Evolutionary conservation across 345 rosid genomes (phyloP).

Genomic region (Clarkia xantiana): DNA sequence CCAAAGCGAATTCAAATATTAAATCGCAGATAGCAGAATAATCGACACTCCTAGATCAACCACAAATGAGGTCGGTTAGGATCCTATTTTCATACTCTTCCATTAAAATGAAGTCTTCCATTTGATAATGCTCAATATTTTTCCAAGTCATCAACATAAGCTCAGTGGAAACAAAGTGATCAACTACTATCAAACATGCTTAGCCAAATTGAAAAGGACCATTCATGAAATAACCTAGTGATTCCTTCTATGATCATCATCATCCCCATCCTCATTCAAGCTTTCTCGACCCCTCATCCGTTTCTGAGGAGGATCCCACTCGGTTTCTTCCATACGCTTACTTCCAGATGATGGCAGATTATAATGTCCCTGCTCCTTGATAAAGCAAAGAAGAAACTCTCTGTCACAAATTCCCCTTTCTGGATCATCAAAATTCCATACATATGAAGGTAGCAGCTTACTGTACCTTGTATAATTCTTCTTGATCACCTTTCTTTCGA

Average conservation of each 20-base stretch:
- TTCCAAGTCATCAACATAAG: not conserved
- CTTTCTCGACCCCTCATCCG: constrained; percentile 17
- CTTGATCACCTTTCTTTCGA: no score
- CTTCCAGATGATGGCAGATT: constrained; percentile 28
- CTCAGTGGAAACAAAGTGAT: not conserved
- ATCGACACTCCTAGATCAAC: no score
- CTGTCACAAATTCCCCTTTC: not conserved
- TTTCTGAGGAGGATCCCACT: constrained; percentile 18
- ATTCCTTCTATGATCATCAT: constrained; percentile 9
- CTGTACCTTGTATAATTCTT: constrained; percentile 1
- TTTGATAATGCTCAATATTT: not conserved
- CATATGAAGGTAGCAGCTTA: constrained; percentile 1
- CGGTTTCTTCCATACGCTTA: constrained; percentile 18
- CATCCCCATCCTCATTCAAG: constrained; percentile 24
- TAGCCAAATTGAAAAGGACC: no score
- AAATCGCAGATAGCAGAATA: no score
- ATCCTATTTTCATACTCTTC: no score
- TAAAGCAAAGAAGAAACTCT: constrained; percentile 16
- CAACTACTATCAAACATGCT: no score
- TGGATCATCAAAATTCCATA: no score
- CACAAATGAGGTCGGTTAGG: no score
- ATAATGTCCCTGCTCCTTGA: constrained; percentile 10
- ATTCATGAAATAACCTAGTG: not conserved
- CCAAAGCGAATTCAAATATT: no score
- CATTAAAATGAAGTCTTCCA: no score